Evolutionary conservation across 306 rosid genomes (phyloP).

Genomic region (Rosa chinensis): DNA sequence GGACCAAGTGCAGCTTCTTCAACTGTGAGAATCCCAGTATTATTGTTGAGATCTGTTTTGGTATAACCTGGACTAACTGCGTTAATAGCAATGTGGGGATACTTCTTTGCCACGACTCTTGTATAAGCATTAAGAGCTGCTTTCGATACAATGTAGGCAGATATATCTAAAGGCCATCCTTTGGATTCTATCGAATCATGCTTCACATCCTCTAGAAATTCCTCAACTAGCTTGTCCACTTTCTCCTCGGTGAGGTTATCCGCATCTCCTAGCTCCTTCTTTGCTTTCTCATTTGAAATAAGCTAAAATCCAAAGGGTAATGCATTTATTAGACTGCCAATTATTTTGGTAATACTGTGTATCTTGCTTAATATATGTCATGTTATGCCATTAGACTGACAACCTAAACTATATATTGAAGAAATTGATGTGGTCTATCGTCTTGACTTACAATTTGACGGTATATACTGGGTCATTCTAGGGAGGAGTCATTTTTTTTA

Average conservation of each 20-base stretch:
- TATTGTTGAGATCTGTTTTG: neutral
- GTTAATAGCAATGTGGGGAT: conserved; percentile 32
- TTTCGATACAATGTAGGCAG: conserved; percentile 18
- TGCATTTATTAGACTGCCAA: neutral
- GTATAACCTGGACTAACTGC: conserved; percentile 41
- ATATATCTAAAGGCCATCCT: conserved; percentile 34
- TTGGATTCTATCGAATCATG: conserved; percentile 40
- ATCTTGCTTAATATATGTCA: too few relatives aligned
- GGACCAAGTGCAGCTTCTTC: conserved; percentile 6
- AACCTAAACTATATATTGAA: too few relatives aligned
- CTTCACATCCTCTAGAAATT: conserved; percentile 34
- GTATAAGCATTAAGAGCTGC: conserved; percentile 36
- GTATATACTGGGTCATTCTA: too few relatives aligned
- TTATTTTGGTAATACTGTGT: too few relatives aligned
- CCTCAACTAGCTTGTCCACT: conserved; percentile 36
- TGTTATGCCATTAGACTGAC: neutral
- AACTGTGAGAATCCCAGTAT: neutral
- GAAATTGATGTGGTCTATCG: too few relatives aligned
- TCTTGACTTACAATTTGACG: neutral
- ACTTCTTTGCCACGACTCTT: conserved; percentile 36
- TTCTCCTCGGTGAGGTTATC: conserved; percentile 46
- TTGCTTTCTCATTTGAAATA: neutral
- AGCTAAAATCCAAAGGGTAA: neutral
- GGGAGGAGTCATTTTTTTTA: too few relatives aligned
- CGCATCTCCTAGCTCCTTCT: conserved; percentile 22